Evolutionary conservation across 2,329 filamentous ascomycete genomes (phyloP).

Genomic region (Dactylellina parvicollis): DNA sequence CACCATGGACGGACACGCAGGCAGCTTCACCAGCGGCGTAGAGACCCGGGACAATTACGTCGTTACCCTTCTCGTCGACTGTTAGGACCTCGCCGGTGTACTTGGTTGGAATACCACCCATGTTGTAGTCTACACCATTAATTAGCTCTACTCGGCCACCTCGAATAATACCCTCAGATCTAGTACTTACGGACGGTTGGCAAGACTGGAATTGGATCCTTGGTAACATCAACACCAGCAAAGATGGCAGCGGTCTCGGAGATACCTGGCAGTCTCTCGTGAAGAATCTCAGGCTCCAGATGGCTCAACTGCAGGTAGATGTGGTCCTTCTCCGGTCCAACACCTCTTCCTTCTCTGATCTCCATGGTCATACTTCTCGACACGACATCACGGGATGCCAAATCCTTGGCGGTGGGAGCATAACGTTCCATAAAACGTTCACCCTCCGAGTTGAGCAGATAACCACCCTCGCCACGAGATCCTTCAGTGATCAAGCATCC

Average conservation of each 20-base stretch:
- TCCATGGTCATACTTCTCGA: slow-evolving; percentile 98
- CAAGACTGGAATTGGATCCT: slow-evolving; percentile 68
- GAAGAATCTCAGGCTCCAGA: slow-evolving; percentile 87
- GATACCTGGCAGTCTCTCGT: slow-evolving; percentile 97
- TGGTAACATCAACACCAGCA: slow-evolving; percentile 93
- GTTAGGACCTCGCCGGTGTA: slow-evolving; percentile 97
- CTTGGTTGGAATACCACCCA: slow-evolving; percentile 97
- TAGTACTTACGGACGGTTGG: slow-evolving; percentile 63
- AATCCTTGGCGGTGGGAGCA: slow-evolving; percentile 95
- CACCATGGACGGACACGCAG: slow-evolving; percentile 97
- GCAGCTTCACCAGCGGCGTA: slow-evolving; percentile 97
- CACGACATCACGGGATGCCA: slow-evolving; percentile 94
- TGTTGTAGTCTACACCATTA: slow-evolving; percentile 83
- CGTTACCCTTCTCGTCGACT: slow-evolving; percentile 81
- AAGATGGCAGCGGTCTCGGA: slow-evolving; percentile 98
- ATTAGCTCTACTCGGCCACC: slow-evolving; percentile 1
- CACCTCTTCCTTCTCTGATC: slow-evolving; percentile 96
- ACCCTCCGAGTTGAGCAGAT: slow-evolving; percentile 95
- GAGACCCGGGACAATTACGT: slow-evolving; percentile 92
- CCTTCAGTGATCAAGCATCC: slow-evolving; percentile 98
- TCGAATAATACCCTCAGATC: not conserved
- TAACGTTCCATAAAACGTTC: slow-evolving; percentile 99
- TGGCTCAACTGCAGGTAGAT: slow-evolving; percentile 98
- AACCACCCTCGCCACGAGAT: slow-evolving; percentile 96
- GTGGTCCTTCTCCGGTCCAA: slow-evolving; percentile 96